phyloP scores from a whole-genome alignment of 164 flowering plant genomes.

The Nelumbo lutea region DNA sequence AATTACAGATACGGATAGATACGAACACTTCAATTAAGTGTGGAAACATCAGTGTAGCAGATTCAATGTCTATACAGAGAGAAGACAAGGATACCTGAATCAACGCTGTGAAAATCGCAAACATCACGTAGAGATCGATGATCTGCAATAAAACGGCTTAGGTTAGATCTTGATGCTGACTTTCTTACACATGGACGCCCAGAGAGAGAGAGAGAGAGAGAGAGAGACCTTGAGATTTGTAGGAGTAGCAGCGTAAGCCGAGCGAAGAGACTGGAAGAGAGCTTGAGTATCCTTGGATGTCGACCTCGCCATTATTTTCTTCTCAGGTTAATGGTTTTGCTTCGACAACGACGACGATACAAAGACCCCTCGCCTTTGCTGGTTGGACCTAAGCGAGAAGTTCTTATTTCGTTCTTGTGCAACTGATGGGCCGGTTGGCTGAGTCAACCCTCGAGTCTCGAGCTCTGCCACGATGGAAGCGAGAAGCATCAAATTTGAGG shows the following conservation, averaged over 20 bases:
- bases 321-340: not conserved
- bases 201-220: conserved; percentile 12
- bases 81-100: conserved; percentile 51
- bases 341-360: not conserved
- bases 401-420: no score
- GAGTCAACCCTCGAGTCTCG: no score
- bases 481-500: no score
- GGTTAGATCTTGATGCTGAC: conserved; percentile 4
- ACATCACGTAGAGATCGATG: conserved; percentile 78
- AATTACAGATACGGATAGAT: no score
- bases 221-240: conserved; percentile 60
- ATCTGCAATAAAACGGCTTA: conserved; percentile 37
- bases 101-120: conserved; percentile 66
- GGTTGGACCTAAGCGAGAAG: no score
- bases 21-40: not conserved
- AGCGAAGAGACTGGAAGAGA: conserved; percentile 57
- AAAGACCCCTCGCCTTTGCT: not conserved
- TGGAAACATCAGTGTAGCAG: not conserved
- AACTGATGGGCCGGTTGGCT: no score
- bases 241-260: conserved; percentile 74
- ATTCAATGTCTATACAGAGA: not conserved
- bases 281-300: conserved; percentile 57
- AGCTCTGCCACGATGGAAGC: no score
- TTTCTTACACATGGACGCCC: not conserved
- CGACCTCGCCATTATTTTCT: conserved; percentile 39